Evolutionary conservation across 805 yeast species (phyloP), one percentile per base, ranked within the genome.

Genomic region (Suhomyces vadensis): DNA sequence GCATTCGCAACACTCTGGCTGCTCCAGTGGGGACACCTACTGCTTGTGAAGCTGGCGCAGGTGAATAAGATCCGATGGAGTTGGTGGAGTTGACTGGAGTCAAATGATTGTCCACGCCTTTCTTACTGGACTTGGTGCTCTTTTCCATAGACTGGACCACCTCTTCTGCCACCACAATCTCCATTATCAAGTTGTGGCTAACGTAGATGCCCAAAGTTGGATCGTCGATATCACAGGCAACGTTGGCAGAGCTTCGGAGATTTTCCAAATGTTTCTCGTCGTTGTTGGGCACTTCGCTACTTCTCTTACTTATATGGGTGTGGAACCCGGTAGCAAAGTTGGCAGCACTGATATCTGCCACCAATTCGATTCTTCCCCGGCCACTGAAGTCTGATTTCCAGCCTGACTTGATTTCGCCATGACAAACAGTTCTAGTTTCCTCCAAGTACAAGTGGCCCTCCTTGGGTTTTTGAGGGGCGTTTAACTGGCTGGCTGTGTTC

Each of bases 151-250:
- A 50, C 55, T 78, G 84, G 24, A 85, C 61, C 6, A 80, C 51
- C 60, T 94, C 99, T 64, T 94, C 99, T 2, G 97, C 97, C 31
- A 94, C 89, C n/a, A 92, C 87, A 41, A 90, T 80, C 64, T 94
- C 99, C 27, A 91, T 81, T 10, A 89, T 79, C 37, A 94, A 68
- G 17, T 81, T 74, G 60, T 94, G 99, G 37, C 76, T 71, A 2
- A 90, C 92, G 49, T 73, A 76, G 3, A 92, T 70, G 0, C 98
- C 98, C 33, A 83, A 65, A 6, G 81, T 81, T 0, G 91, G 86
- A 61, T 92, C 97, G 45, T 80, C 83, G 4, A 91, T 74, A 61
- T 91, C 96, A 63, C 95, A 87, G 4, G 88, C 71, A 27, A 87
- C 74, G 50, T 83, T 84, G 24, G 82, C 73, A 41, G 57, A 74